Percentiles rank a stretch among this genome's conserved stretches.
Evolutionary conservation across 305 asterid genomes (phyloP).

Genomic region (Fraxinus angustifolia): DNA sequence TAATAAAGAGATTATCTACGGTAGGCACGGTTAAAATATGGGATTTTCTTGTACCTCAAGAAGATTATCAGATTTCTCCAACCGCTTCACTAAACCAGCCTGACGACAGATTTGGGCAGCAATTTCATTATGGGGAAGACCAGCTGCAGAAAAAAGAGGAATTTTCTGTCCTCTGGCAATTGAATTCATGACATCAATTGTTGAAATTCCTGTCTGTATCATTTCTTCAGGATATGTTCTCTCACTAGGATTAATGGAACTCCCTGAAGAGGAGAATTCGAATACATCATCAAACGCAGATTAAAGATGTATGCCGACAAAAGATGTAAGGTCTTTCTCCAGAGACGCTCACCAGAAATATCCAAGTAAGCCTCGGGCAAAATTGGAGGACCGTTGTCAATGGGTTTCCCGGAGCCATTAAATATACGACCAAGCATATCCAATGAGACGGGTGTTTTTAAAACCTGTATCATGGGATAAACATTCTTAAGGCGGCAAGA

Average conservation of each 20-base stretch:
- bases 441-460: conserved; percentile 93
- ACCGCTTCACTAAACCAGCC: not conserved
- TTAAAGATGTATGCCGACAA: conserved; percentile 5
- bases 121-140: conserved; percentile 94
- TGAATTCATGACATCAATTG: conserved; percentile 98
- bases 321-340: conserved; percentile 7
- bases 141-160: conserved; percentile 98
- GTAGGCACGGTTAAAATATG: not conserved
- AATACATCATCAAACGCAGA: conserved; percentile 5
- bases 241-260: conserved; percentile 55
- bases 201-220: conserved; percentile 98
- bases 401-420: conserved; percentile 98
- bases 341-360: conserved; percentile 74
- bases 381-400: conserved; percentile 98
- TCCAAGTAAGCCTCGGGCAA: conserved; percentile 98
- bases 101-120: not conserved
- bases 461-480: conserved; percentile 45
- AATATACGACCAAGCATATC: conserved; percentile 99
- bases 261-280: conserved; percentile 55
- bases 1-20: not conserved
- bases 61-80: not conserved
- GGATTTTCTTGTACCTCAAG: conserved; percentile 45
- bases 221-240: conserved; percentile 83
- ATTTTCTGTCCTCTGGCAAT: conserved; percentile 98
- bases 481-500: not conserved